phyloP scores from a whole-genome alignment of 192 early-diverging fungal genomes.

The Entophlyctis helioformis region DNA sequence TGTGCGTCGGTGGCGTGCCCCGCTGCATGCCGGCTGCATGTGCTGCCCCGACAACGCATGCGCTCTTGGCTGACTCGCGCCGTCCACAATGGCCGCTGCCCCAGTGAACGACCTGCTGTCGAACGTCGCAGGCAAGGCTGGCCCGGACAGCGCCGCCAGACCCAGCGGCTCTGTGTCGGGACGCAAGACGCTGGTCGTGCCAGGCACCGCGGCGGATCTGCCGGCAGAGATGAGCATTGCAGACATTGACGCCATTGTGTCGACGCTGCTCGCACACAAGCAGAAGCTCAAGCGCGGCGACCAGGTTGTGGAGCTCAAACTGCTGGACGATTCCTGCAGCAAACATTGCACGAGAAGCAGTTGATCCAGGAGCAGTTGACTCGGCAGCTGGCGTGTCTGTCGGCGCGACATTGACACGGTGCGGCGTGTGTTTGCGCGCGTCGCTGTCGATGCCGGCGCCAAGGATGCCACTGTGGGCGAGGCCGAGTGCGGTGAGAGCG shows the following conservation, averaged over 20 bases:
- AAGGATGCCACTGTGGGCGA: too few relatives aligned
- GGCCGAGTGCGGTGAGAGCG: too few relatives aligned
- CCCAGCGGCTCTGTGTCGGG: neutral
- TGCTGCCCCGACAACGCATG: too few relatives aligned
- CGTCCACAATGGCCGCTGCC: neutral
- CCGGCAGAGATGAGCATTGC: too few relatives aligned
- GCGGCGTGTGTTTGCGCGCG: neutral
- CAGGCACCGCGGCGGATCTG: too few relatives aligned
- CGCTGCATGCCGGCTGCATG: too few relatives aligned
- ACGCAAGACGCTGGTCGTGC: too few relatives aligned
- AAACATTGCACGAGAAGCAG: slow-evolving; percentile 43
- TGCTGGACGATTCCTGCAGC: slow-evolving; percentile 56
- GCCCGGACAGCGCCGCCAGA: neutral
- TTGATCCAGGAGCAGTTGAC: too few relatives aligned
- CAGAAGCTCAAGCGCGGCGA: slow-evolving; percentile 41
- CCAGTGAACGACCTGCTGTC: neutral
- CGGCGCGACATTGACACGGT: too few relatives aligned
- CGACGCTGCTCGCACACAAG: slow-evolving; percentile 49
- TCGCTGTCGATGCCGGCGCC: neutral
- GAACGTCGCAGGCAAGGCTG: neutral
- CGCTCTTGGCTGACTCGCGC: neutral
- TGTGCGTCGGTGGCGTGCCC: slow-evolving; percentile 30
- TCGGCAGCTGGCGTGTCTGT: too few relatives aligned
- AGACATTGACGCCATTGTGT: slow-evolving; percentile 54
- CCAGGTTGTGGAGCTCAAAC: slow-evolving; percentile 40